Evolutionary conservation across 1,284 basidiomycete genomes (phyloP).

Genomic region (Pseudozyma flocculosa): DNA sequence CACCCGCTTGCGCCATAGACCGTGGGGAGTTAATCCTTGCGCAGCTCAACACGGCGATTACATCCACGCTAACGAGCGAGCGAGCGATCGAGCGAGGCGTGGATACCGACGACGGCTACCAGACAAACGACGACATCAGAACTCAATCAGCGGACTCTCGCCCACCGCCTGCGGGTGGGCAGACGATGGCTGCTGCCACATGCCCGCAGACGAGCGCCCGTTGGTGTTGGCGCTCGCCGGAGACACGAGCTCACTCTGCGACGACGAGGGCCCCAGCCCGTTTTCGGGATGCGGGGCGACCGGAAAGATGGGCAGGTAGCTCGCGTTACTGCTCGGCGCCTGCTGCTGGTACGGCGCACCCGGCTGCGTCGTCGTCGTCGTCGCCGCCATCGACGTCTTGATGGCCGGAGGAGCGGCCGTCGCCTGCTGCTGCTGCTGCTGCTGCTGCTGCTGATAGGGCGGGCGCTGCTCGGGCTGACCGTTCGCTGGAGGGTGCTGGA

Average conservation of each 20-base stretch:
- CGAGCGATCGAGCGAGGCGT: too few species aligned
- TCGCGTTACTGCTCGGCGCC: conserved; percentile 13
- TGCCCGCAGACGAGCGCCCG: conserved; percentile 34
- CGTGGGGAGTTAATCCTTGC: too few species aligned
- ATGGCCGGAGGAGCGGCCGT: too few species aligned
- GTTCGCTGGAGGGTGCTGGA: background rate
- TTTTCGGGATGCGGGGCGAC: conserved; percentile 36
- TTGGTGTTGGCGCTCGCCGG: conserved; percentile 22
- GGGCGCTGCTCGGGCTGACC: conserved; percentile 2
- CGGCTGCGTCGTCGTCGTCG: too few species aligned
- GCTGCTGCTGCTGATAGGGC: conserved; percentile 5
- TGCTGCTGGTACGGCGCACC: conserved; percentile 1
- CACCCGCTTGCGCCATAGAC: too few species aligned
- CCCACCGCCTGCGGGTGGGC: conserved; percentile 1
- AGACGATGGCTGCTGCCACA: conserved; percentile 29
- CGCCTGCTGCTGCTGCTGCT: conserved; percentile 1
- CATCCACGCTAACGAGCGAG: too few species aligned
- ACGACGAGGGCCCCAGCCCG: conserved; percentile 7
- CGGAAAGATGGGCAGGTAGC: conserved; percentile 30
- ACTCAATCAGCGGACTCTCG: conserved; percentile 37
- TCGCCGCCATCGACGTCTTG: too few species aligned
- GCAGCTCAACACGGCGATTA: too few species aligned
- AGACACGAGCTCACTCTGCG: conserved; percentile 2
- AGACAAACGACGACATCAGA: conserved; percentile 13
- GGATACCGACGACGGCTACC: too few species aligned